These are phyloP conservation scores for Aspergillus sp. DNA, from an alignment of 2,329 filamentous ascomycete genomes.

Conservation along the genomic window DNA sequence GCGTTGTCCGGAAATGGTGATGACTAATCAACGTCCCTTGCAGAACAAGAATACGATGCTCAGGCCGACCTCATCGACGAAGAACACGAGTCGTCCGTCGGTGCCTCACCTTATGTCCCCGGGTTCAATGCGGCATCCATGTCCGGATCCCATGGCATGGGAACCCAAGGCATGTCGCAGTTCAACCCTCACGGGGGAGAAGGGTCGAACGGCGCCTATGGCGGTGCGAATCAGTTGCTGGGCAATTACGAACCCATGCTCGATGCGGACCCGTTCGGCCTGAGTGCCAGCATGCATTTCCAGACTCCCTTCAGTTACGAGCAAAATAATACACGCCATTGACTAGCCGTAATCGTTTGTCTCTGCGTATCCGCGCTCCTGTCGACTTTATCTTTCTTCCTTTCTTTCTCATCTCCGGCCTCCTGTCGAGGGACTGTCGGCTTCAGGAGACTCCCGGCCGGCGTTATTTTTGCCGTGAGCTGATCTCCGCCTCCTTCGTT, in stretches of 20 bases:
- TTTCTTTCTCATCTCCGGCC: constrained; percentile 7
- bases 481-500: constrained; percentile 1
- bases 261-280: constrained; percentile 89
- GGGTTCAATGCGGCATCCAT: constrained; percentile 44
- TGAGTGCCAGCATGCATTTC: constrained; percentile 94
- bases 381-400: constrained; percentile 6
- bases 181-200: constrained; percentile 39
- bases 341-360: constrained; percentile 2
- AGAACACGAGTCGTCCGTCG: constrained; percentile 67
- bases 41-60: constrained; percentile 96
- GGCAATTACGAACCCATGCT: constrained; percentile 81
- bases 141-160: constrained; percentile 40
- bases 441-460: background rate
- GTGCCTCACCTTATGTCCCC: constrained; percentile 66
- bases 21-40: constrained; percentile 38
- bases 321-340: constrained; percentile 38
- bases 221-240: constrained; percentile 54
- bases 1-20: constrained; percentile 20
- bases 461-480: background rate
- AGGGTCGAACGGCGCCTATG: constrained; percentile 39
- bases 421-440: background rate
- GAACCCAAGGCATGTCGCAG: constrained; percentile 43
- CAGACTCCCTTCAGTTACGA: constrained; percentile 69
- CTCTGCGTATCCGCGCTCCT: constrained; percentile 1
- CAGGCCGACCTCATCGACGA: constrained; percentile 88